A percentile compares a stretch with the other conserved stretches of the same genome.
Conservation (phyloP, 345 rosid genomes). For the Boechera retrofracta region DNA sequence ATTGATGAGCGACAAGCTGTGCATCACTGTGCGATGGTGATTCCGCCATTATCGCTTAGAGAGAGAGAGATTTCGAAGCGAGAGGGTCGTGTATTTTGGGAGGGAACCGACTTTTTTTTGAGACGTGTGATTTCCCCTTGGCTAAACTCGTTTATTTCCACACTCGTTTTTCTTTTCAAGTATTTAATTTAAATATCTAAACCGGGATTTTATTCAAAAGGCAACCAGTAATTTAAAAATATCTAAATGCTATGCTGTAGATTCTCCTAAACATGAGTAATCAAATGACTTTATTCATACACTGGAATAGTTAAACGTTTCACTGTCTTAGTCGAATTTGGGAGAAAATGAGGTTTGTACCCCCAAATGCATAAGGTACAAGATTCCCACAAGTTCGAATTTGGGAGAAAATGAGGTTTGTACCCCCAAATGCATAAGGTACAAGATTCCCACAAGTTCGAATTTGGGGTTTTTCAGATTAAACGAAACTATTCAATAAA, state of each 20-base stretch:
- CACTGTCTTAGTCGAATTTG: too few species aligned
- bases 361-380: not conserved
- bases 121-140: constrained; percentile 9
- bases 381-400: not conserved
- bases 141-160: not conserved
- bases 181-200: not conserved
- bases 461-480: not conserved
- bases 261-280: not conserved
- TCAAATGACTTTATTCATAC: not conserved
- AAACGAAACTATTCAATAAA: not conserved
- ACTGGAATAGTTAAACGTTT: not conserved
- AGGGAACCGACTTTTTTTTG: constrained; percentile 13
- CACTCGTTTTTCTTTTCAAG: too few species aligned
- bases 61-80: not conserved
- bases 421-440: not conserved
- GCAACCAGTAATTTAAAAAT: too few species aligned
- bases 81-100: not conserved
- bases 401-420: not conserved
- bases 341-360: not conserved
- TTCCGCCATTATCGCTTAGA: constrained; percentile 56
- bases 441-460: not conserved
- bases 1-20: constrained; percentile 42
- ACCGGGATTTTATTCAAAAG: not conserved
- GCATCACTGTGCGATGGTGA: constrained; percentile 49
- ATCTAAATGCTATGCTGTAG: too few species aligned